Base-by-base conservation (phyloP, 1,139 yeast genomes). In the Cylindricascospora bacillispora region DNA sequence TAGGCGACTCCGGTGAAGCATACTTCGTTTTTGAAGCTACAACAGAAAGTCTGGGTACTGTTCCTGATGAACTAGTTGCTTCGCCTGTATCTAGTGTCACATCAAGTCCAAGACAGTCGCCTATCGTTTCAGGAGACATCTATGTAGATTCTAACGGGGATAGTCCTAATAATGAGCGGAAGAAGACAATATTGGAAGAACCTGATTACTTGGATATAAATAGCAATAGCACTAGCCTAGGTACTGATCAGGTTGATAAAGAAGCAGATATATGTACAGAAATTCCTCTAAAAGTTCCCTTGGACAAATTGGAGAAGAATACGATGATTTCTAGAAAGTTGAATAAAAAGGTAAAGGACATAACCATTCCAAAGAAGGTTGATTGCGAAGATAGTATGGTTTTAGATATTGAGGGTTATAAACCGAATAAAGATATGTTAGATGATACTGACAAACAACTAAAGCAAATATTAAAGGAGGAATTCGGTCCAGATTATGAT, bases 1-100 rank as follows among this genome's bases (percentile, higher is more conserved):
- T 89, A 29, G 94, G 95, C 9, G 98, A 89, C 38, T 95, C 93
- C 3, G 99, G 99, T 15, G 99, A 89, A 55, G 98, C 97, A 0
- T 86, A 85, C 53, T 89, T 89, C 51, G 98, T 89, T 28, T 86
- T 89, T 59, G 95, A 86, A 48, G 10, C 21, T 10, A 81, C 95
- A 2, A 69, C 68, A 24, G 65, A 67, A 33, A 56, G 56, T 29
- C 54, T 57, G 15, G 67, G 63, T 11, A 68, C 69, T 30, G 78
- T 86, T 12, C 93, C 95, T 1, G 64, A 67, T 34, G 79, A 82
- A 39, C 67, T 83, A 37, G 69, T 83, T 41, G 85, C 98, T 0
- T 83, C 95, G 0, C 99, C 99, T 0, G 93, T 89, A 24, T 61
- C 83, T 16, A 80, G 94, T 23, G 93, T 95, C 0, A 60, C 71